These are phyloP conservation scores for Phytophthora pistaciae DNA, from an alignment of 352 stramenopile genomes.

Conservation along the genomic window DNA sequence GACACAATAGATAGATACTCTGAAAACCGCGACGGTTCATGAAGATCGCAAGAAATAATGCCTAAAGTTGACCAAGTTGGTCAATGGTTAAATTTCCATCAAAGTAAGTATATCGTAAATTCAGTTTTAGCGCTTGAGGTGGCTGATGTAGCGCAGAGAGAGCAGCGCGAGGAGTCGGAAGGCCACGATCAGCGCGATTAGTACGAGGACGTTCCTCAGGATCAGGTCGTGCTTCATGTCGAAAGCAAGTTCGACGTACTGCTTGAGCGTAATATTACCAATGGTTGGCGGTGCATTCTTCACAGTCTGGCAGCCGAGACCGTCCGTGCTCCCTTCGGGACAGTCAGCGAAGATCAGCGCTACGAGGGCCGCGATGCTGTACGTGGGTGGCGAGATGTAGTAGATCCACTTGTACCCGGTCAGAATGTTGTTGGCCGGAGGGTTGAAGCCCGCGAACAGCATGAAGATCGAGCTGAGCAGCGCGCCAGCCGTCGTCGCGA, in stretches of 20 bases:
- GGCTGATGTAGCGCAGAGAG: conserved; percentile 1
- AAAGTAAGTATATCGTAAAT: too few species aligned
- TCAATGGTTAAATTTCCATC: too few species aligned
- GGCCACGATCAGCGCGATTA: neutral
- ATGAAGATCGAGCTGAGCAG: neutral
- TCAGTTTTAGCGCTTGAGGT: neutral
- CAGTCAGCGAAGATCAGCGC: conserved; percentile 2
- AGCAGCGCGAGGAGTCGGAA: conserved; percentile 25
- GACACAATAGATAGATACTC: conserved; percentile 13
- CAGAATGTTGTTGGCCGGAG: neutral
- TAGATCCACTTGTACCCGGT: conserved; percentile 1
- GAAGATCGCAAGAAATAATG: conserved; percentile 12
- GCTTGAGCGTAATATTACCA: conserved; percentile 1
- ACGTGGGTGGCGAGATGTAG: conserved; percentile 1
- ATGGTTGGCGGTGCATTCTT: neutral
- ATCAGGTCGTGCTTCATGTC: neutral
- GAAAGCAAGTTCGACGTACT: neutral
- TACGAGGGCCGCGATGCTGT: neutral
- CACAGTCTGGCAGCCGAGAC: neutral
- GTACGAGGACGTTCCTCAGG: neutral
- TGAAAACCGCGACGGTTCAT: conserved; percentile 28
- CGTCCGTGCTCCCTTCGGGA: neutral
- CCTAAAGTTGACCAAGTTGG: too few species aligned
- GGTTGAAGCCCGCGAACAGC: too few species aligned
- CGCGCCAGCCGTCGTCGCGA: neutral